A percentile compares a stretch with the other conserved stretches of the same genome.
phyloP scores from a whole-genome alignment of 805 yeast genomes.

The Candida sonorensis region DNA sequence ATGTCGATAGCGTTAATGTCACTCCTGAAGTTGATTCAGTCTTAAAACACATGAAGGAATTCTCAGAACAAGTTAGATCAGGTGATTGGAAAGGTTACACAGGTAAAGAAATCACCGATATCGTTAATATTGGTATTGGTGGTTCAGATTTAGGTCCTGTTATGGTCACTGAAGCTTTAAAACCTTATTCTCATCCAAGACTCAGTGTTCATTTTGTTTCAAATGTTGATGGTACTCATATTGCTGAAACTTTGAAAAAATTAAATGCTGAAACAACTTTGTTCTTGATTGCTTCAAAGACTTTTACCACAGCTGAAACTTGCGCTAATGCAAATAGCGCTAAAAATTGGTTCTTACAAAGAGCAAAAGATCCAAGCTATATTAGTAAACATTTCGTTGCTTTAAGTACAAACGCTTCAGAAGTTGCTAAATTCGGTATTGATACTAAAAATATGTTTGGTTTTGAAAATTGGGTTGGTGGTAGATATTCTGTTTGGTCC shows the following conservation, averaged over 20 bases:
- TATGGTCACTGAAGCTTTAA: conserved; percentile 98
- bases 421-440: conserved; percentile 92
- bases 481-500: conserved; percentile 99
- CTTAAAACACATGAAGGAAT: conserved; percentile 93
- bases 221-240: conserved; percentile 97
- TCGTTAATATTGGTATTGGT: conserved; percentile 98
- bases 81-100: conserved; percentile 97
- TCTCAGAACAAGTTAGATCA: conserved; percentile 81
- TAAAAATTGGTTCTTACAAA: conserved; percentile 82
- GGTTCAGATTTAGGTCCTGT: conserved; percentile 99
- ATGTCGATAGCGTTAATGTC: conserved; percentile 84
- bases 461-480: conserved; percentile 98
- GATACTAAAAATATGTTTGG: conserved; percentile 98
- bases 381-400: conserved; percentile 98
- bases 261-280: conserved; percentile 88
- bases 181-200: conserved; percentile 73
- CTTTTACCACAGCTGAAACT: conserved; percentile 99
- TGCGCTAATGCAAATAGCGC: conserved; percentile 94
- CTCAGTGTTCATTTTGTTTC: conserved; percentile 89
- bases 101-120: conserved; percentile 87
- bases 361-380: conserved; percentile 49
- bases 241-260: conserved; percentile 79
- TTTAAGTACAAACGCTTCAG: conserved; percentile 84
- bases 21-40: conserved; percentile 89
- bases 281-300: conserved; percentile 90